Conservation (phyloP, 768 basidiomycete genomes). For the Saitozyma podzolica region DNA sequence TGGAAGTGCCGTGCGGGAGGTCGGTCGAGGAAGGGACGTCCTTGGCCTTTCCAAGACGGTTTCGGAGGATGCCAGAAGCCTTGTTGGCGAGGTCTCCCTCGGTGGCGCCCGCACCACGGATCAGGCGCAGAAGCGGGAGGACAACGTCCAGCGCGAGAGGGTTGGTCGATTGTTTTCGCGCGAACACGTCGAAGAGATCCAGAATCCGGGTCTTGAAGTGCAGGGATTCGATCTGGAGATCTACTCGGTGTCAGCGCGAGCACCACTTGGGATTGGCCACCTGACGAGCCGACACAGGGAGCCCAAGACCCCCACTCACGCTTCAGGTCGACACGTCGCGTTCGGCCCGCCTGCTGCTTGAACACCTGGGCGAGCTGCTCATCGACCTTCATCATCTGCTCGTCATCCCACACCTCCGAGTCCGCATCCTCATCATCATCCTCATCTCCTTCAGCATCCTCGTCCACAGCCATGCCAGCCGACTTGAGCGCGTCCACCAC, state of each 20-base stretch:
- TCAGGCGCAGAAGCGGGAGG: constrained; percentile 73
- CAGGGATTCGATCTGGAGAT: constrained; percentile 79
- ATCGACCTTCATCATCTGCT: constrained; percentile 97
- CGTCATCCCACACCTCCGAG: constrained; percentile 70
- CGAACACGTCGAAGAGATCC: constrained; percentile 85
- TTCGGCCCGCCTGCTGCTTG: constrained; percentile 57
- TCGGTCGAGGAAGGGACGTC: constrained; percentile 59
- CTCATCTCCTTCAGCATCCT: constrained; percentile 61
- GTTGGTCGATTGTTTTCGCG: constrained; percentile 75
- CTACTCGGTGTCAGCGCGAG: constrained; percentile 26
- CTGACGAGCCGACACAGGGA: too few species aligned
- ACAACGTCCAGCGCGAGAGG: constrained; percentile 67
- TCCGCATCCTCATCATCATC: constrained; percentile 67
- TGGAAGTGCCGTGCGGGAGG: constrained; percentile 56
- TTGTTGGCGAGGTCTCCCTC: constrained; percentile 89
- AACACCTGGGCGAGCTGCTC: constrained; percentile 87
- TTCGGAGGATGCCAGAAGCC: constrained; percentile 73
- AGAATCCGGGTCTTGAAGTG: constrained; percentile 96
- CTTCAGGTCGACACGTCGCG: constrained; percentile 36
- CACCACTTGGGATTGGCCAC: too few species aligned
- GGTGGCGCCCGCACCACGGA: constrained; percentile 66
- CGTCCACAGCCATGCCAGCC: constrained; percentile 51
- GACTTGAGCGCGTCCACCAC: constrained; percentile 57
- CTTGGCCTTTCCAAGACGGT: constrained; percentile 71
- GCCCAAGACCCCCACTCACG: constrained; percentile 41